Base-by-base conservation (phyloP, 495 filamentous ascomycete genomes). In the Poronia punctata region DNA sequence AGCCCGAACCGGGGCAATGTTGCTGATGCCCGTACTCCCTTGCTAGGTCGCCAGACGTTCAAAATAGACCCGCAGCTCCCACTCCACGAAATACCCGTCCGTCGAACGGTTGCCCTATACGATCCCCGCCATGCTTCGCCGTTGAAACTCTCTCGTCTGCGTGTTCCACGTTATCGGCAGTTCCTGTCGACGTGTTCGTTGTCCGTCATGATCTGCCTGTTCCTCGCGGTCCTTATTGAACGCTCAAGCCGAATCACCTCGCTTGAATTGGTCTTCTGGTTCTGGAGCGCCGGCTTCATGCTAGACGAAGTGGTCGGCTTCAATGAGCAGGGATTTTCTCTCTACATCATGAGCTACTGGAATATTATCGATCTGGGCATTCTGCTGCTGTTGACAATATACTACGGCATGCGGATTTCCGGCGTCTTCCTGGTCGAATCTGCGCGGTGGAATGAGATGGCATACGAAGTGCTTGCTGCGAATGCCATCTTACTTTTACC, bases 331-430 rank as follows among this genome's bases (percentile, higher is more conserved):
- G 89, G 89, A 5, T 92, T 95, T 56, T 87, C 87, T 35, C 74
- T 96, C 7, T 96, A 95, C 62, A 81, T 95, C 48, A 87, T 95
- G 82, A 93, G 86, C 57, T 86, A 95, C 58, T 95, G 89, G 89
- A 96, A 96, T 58, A 71, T 88, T 14, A 94, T 96, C 55, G 89
- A 96, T 52, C 64, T 95, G 27, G 87, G 86, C 4, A 94, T 94
- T 40, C 61, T 95, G 34, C 59, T 92, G n/a, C 70, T 96, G 24
- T 76, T 95, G 45, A 77, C 90, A 49, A 76, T 83, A 21, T 95
- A 94, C 59, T 95, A 94, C 56, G 81, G 80, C 48, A 78, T 97
- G 66, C 79, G 90, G 30, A 68, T 93, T 18, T 89, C 90, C 52
- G 87, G 88, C 10, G 77, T 93, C 29, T 74, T 92, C 31, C 68